Evolutionary conservation across 23 red algal genomes (phyloP).

Genomic region (Gracilariopsis chorda): DNA sequence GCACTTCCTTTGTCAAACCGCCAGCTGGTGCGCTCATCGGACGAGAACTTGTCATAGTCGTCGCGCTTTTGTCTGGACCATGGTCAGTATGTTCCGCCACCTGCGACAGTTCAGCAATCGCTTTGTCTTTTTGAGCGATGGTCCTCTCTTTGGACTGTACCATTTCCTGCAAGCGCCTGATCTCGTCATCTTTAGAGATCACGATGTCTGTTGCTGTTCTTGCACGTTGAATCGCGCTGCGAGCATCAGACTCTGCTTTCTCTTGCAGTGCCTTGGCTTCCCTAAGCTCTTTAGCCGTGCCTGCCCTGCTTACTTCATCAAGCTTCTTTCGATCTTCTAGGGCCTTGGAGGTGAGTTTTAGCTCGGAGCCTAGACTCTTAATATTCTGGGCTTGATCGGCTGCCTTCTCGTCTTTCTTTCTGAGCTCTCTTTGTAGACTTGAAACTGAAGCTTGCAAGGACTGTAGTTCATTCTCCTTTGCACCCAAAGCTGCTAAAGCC

Average conservation of each 20-base stretch:
- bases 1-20: not conserved
- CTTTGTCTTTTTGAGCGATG: not conserved
- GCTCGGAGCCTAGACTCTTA: not conserved
- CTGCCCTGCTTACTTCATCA: not conserved
- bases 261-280: conserved; percentile 14
- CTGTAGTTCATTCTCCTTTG: conserved; percentile 33
- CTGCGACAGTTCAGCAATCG: not conserved
- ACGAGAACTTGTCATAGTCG: not conserved
- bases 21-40: conserved; percentile 21
- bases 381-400: not conserved
- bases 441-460: conserved; percentile 5
- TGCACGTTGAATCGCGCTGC: not conserved
- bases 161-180: conserved; percentile 13
- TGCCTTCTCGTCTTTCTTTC: not conserved
- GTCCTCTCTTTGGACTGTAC: not conserved
- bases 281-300: conserved; percentile 4
- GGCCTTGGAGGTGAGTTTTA: not conserved
- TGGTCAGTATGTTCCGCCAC: too few relatives aligned
- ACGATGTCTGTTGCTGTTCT: not conserved
- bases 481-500: conserved; percentile 36
- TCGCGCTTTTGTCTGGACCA: not conserved
- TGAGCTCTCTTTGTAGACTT: conserved; percentile 29
- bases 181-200: conserved; percentile 13
- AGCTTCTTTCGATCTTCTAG: conserved; percentile 8
- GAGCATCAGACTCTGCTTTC: conserved; percentile 2